Evolutionary conservation across 2,329 filamentous ascomycete species (phyloP).

Genomic region (Fusarium redolens): DNA sequence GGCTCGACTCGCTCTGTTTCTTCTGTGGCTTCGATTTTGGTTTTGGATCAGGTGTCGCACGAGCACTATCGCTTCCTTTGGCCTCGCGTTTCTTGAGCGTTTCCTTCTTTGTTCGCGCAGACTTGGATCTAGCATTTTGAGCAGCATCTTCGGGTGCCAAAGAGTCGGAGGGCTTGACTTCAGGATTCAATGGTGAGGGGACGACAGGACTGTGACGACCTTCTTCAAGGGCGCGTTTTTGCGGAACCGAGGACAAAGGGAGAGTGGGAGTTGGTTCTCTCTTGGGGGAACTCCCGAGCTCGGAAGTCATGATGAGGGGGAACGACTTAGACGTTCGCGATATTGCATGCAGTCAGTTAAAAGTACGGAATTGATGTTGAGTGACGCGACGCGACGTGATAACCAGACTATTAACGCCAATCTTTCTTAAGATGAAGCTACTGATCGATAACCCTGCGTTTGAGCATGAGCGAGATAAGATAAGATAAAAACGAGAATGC

Average conservation of each 20-base stretch:
- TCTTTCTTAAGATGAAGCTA: conserved; percentile 12
- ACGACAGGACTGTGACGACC: conserved; percentile 74
- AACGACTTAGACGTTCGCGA: neutral
- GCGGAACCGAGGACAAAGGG: conserved; percentile 63
- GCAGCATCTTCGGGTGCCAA: conserved; percentile 61
- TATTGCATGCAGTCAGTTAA: neutral
- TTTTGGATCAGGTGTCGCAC: conserved; percentile 69
- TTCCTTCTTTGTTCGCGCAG: conserved; percentile 70
- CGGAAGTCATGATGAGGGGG: conserved; percentile 50
- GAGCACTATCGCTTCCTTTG: conserved; percentile 64
- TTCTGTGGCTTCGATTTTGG: conserved; percentile 48
- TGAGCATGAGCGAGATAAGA: conserved; percentile 13
- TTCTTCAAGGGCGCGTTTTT: conserved; percentile 75
- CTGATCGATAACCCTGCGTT: conserved; percentile 4
- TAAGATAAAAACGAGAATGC: conserved; percentile 14
- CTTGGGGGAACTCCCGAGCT: conserved; percentile 52
- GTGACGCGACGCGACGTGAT: neutral
- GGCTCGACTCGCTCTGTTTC: conserved; percentile 59
- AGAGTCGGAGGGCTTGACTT: conserved; percentile 59
- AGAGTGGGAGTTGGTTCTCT: conserved; percentile 55
- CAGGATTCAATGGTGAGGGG: conserved; percentile 80
- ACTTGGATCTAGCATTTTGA: conserved; percentile 51
- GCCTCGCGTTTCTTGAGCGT: conserved; percentile 76
- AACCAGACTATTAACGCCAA: neutral
- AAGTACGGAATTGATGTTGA: neutral